These are phyloP conservation scores for Epichloe sibirici DNA, from an alignment of 2,329 filamentous ascomycete species.

Conservation along the genomic window DNA sequence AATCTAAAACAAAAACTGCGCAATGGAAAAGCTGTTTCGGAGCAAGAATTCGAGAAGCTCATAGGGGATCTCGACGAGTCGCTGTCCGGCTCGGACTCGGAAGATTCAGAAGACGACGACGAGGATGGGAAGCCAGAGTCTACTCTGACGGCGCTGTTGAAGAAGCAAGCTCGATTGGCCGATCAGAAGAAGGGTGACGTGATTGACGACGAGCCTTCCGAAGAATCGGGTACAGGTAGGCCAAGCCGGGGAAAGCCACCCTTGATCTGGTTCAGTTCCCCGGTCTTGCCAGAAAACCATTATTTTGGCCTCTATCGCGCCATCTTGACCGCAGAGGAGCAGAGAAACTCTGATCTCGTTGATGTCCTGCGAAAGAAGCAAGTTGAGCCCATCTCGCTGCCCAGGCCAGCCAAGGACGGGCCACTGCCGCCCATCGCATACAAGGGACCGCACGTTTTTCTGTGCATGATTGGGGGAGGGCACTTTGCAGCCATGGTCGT, in stretches of 20 bases:
- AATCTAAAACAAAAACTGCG: constrained; percentile 88
- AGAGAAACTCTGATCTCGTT: constrained; percentile 47
- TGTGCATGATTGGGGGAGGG: constrained; percentile 97
- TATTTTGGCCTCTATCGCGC: constrained; percentile 80
- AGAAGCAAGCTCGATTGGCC: constrained; percentile 67
- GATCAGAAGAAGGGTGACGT: constrained; percentile 30
- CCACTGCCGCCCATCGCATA: constrained; percentile 42
- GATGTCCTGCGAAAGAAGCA: constrained; percentile 67
- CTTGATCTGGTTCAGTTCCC: constrained; percentile 74
- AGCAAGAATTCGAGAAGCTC: constrained; percentile 76
- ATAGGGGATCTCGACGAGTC: constrained; percentile 82
- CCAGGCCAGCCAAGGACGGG: constrained; percentile 45
- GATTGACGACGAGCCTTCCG: constrained; percentile 36
- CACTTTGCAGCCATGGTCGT: constrained; percentile 97
- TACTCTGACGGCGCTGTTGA: constrained; percentile 64
- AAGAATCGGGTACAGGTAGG: constrained; percentile 27
- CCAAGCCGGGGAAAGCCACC: constrained; percentile 55
- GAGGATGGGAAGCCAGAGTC: constrained; percentile 48
- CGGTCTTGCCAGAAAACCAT: constrained; percentile 60
- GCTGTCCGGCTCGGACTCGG: constrained; percentile 74
- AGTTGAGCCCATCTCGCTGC: constrained; percentile 46
- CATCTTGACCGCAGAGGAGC: constrained; percentile 63
- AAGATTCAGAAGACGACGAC: constrained; percentile 50
- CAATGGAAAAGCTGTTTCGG: constrained; percentile 57
- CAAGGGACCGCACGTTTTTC: constrained; percentile 74